Conservation (phyloP, 257 asterid species). For the Solanum corneliomulleri region DNA sequence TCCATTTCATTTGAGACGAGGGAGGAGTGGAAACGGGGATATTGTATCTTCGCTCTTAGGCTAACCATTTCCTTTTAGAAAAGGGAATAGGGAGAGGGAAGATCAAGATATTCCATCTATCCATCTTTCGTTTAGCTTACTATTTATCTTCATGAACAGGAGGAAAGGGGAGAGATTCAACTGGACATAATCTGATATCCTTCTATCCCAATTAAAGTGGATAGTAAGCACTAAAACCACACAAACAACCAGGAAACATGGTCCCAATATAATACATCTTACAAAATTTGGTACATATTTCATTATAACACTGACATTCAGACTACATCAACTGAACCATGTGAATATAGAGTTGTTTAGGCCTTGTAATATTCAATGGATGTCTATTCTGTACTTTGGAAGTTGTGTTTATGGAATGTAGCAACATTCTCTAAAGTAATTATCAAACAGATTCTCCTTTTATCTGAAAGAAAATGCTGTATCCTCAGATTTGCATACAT, state of each 20-base stretch:
- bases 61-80: neutral
- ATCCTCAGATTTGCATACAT: neutral
- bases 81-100: neutral
- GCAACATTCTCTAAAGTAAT: neutral
- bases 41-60: neutral
- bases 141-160: neutral
- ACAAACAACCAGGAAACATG: neutral
- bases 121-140: neutral
- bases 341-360: neutral
- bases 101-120: neutral
- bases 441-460: neutral
- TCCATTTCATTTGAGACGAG: neutral
- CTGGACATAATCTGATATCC: neutral
- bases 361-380: neutral
- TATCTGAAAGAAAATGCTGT: neutral
- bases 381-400: neutral
- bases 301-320: neutral
- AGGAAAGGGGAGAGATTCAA: neutral
- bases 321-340: neutral
- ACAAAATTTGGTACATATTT: neutral
- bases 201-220: neutral
- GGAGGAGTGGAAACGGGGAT: neutral
- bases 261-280: neutral
- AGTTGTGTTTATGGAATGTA: neutral
- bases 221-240: neutral